Evolutionary conservation across 345 rosid genomes (phyloP).

Genomic region (Eucalyptus polybractea): DNA sequence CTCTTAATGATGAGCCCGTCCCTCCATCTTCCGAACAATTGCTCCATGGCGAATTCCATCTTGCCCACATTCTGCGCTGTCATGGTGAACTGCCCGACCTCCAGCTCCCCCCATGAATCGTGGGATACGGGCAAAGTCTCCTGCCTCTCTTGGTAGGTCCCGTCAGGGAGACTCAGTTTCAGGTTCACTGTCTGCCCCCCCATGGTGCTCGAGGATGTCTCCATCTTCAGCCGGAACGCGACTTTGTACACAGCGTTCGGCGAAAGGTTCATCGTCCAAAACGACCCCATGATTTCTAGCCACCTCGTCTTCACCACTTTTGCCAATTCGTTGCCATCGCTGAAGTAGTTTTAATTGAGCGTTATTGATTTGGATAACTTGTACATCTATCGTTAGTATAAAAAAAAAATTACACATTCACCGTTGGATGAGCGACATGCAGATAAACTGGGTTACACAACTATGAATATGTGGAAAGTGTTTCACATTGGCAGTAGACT

Average conservation of each 20-base stretch:
- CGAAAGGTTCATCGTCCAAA: background rate
- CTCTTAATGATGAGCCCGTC: background rate
- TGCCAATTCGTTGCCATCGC: background rate
- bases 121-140: fast-evolving
- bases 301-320: background rate
- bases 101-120: background rate
- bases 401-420: background rate
- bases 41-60: background rate
- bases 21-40: background rate
- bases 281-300: background rate
- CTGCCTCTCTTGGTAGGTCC: background rate
- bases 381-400: background rate
- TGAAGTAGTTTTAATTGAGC: background rate
- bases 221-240: background rate
- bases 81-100: background rate
- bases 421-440: fast-evolving
- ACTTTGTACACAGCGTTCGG: fast-evolving
- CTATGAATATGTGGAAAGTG: background rate
- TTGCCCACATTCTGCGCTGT: background rate
- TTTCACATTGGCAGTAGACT: background rate
- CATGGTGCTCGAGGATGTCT: background rate
- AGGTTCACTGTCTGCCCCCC: background rate
- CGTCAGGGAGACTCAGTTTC: background rate
- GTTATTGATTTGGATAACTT: background rate
- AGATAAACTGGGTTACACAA: background rate